Evolutionary conservation across 1,139 yeast species (phyloP), one percentile per base, ranked within the genome.

Genomic region (Barnettozyma hawaiiensis): DNA sequence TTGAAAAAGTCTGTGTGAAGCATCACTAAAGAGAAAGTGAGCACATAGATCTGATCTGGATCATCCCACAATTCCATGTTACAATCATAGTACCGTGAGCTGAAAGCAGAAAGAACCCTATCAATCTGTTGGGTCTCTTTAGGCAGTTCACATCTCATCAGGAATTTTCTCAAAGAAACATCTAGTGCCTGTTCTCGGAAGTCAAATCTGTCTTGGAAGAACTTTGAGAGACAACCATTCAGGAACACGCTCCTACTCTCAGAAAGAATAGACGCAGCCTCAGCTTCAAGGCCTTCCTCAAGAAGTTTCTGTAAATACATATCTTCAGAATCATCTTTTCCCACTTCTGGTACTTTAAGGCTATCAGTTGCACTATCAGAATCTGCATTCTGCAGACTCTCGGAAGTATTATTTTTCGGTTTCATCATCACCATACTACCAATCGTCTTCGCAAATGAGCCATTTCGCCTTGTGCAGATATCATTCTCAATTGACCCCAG

Each of bases 61-160:
- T 63, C 61, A 10, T 51, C 51, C 69, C 70, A 65, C 3, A 51
- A 47, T 4, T 38, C 29, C 4, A 19, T 5, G 32, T 56, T 56
- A 31, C 51, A 51, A 1, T 43, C 36, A 54, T 70, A 63, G 49
- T 67, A 81, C 16, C 72, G 66, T 24, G 57, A 57, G 7, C 82
- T 72, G 60, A 81, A 80, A 22, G 71, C 70, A 41, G 72, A 74
- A 37, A 82, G 60, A 4, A 79, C 70, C 37, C 86, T 66, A 53
- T 82, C 89, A 43, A 81, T 81, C 54, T 82, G 87, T 56, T 81
- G 89, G 0, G 85, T 67, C 56, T 82, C 90, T 48, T 68, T 71
- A 0, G 90, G 89, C 21, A 82, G 61, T 42, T 75, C 75, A 40
- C 76, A 70, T 39, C 69, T 63, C 64, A 78, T 68, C 35, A 82